Conservation (phyloP, 768 basidiomycete genomes). For the Collybiopsis luxurians region DNA sequence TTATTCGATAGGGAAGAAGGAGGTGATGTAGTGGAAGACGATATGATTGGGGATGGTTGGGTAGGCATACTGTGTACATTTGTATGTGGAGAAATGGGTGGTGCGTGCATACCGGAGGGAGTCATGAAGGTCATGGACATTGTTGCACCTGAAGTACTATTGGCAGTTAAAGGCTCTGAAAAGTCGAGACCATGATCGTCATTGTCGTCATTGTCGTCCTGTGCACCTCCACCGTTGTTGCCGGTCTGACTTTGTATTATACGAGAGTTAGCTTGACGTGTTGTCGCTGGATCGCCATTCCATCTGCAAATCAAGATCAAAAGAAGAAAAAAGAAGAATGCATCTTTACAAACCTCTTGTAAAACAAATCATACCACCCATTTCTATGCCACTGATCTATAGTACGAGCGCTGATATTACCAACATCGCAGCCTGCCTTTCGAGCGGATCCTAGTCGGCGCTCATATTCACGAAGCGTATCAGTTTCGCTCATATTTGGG, state of each 20-base stretch:
- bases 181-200: slow-evolving; percentile 35
- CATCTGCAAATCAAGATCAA: slow-evolving; percentile 37
- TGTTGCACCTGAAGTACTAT: slow-evolving; percentile 26
- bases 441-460: slow-evolving; percentile 65
- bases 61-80: slow-evolving; percentile 1
- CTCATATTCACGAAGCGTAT: slow-evolving; percentile 70
- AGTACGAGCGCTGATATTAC: slow-evolving; percentile 68
- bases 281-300: slow-evolving; percentile 64
- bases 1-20: background rate
- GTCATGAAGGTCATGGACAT: slow-evolving; percentile 5
- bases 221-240: slow-evolving; percentile 30
- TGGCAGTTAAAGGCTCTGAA: slow-evolving; percentile 30
- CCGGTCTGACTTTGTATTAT: slow-evolving; percentile 13
- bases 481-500: slow-evolving; percentile 47
- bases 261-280: slow-evolving; percentile 42
- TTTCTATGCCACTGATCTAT: slow-evolving; percentile 78
- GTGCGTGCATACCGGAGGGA: background rate
- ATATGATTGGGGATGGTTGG: slow-evolving; percentile 1
- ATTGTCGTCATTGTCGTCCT: slow-evolving; percentile 53
- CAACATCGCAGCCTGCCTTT: slow-evolving; percentile 65
- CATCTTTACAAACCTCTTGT: slow-evolving; percentile 46
- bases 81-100: slow-evolving; percentile 4
- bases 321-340: slow-evolving; percentile 3
- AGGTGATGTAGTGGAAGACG: slow-evolving; percentile 11
- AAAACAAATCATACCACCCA: slow-evolving; percentile 77